Evolutionary conservation across 441 rosid genomes (phyloP).

Genomic region (Pelargonium fulgidum): DNA sequence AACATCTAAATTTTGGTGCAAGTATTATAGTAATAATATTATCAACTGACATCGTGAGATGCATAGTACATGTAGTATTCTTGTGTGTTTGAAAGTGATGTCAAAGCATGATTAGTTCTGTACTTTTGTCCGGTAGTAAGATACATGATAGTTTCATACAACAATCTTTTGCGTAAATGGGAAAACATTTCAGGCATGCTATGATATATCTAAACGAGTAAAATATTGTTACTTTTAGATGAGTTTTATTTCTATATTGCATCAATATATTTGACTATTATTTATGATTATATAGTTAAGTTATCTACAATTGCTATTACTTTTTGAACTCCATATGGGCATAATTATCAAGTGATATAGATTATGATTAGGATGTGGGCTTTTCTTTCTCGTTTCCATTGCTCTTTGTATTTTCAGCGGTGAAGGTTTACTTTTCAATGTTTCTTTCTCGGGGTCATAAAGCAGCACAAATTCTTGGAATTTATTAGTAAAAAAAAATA

Average conservation of each 20-base stretch:
- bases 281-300: too few species aligned
- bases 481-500: too few species aligned
- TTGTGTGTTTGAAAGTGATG: too few species aligned
- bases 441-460: too few species aligned
- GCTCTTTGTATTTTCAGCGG: too few species aligned
- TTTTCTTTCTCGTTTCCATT: too few species aligned
- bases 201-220: not conserved
- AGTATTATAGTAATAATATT: not conserved
- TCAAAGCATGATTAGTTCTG: too few species aligned
- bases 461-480: too few species aligned
- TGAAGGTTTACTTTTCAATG: too few species aligned
- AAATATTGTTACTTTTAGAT: not conserved
- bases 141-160: not conserved
- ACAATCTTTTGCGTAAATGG: not conserved
- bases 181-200: not conserved
- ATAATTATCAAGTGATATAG: not conserved
- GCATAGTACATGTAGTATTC: not conserved
- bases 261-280: too few species aligned
- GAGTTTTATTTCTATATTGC: not conserved
- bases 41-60: not conserved
- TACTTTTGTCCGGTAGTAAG: too few species aligned
- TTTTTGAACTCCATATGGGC: not conserved
- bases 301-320: too few species aligned
- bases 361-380: not conserved
- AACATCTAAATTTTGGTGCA: not conserved